Percentiles rank a stretch among this genome's conserved stretches.
Evolutionary conservation across 371 early-diverging fungal species (phyloP).

Genomic region (Mortierella sp.): DNA sequence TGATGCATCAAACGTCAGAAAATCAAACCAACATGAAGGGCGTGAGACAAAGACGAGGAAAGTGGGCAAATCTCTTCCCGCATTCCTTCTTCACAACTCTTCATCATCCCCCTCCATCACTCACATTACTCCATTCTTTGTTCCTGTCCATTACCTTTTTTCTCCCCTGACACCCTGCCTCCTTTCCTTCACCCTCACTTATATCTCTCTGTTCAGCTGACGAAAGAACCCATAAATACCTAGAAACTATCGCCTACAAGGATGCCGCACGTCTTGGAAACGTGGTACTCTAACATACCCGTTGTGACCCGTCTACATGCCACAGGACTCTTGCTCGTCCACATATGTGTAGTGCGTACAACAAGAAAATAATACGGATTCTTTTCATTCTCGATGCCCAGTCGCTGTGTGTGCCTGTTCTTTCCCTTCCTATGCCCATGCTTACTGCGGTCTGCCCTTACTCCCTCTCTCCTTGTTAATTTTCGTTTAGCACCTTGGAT

Average conservation of each 20-base stretch:
- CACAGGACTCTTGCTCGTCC: conserved; percentile 9
- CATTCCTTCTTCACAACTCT: background rate
- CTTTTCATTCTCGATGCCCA: background rate
- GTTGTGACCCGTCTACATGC: conserved; percentile 5
- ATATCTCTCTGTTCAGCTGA: background rate
- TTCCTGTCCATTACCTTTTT: background rate
- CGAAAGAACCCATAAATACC: background rate
- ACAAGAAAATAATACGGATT: background rate
- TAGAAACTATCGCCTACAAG: background rate
- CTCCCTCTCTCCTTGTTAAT: background rate
- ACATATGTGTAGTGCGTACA: conserved; percentile 9
- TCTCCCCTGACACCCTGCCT: background rate
- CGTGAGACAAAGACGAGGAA: background rate
- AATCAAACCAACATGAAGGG: background rate
- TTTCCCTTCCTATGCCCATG: background rate
- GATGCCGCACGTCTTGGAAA: background rate
- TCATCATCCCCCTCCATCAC: background rate
- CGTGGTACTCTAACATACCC: background rate
- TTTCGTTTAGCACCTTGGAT: background rate
- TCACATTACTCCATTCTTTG: background rate
- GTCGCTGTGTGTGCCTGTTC: background rate
- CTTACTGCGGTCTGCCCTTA: background rate
- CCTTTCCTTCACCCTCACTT: too few species aligned
- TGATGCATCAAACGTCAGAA: background rate
- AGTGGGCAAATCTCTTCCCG: background rate